Conservation (phyloP, 306 rosid species). For the Quercus rubra region DNA sequence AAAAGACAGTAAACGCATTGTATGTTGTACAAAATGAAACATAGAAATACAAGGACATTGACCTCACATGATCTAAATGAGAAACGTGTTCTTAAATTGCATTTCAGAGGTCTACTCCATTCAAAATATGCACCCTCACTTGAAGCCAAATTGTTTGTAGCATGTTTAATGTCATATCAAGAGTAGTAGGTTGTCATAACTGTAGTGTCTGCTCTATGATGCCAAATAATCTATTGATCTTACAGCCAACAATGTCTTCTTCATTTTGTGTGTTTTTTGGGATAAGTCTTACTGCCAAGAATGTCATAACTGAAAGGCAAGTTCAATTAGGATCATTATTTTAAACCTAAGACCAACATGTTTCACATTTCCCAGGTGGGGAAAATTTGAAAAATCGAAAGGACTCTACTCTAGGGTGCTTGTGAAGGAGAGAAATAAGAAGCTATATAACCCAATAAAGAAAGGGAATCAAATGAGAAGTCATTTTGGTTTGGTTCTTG, state of each 20-base stretch:
- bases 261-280: no score
- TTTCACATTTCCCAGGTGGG: background rate
- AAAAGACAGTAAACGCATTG: background rate
- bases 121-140: conserved; percentile 1
- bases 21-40: background rate
- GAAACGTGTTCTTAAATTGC: background rate
- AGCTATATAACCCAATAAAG: background rate
- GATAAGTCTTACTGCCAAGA: background rate
- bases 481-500: background rate
- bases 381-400: no score
- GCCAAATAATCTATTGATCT: background rate
- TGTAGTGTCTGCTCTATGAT: background rate
- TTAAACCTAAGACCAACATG: background rate
- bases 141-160: background rate
- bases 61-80: background rate
- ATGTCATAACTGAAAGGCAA: background rate
- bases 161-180: background rate
- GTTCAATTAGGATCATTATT: conserved; percentile 1
- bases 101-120: background rate
- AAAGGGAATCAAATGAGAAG: background rate
- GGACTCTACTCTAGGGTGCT: background rate
- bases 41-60: background rate
- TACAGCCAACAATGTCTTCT: background rate
- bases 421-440: background rate
- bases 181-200: background rate